Evolutionary conservation across 1,284 basidiomycete species (phyloP).

Genomic region (Ustilago xerochloae): DNA sequence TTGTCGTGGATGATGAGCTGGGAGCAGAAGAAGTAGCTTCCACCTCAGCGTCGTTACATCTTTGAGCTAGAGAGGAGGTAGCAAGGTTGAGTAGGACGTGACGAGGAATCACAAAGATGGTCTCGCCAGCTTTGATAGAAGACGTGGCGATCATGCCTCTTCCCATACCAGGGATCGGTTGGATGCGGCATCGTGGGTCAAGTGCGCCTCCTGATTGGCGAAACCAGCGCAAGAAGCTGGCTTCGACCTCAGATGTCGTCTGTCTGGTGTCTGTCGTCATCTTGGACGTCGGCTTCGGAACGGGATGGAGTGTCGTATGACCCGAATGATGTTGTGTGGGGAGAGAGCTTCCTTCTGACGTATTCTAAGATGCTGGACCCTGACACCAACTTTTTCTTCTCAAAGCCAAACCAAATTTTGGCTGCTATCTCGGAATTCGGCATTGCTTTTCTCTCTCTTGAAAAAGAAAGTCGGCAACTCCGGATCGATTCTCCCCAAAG

Average conservation of each 20-base stretch:
- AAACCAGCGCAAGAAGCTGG: conserved; percentile 69
- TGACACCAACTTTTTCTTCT: conserved; percentile 20
- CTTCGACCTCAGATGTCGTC: conserved; percentile 40
- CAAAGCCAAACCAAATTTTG: conserved; percentile 10
- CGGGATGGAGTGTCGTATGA: background rate
- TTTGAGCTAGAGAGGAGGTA: conserved; percentile 74
- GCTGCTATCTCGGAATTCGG: conserved; percentile 15
- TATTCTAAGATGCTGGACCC: too few relatives aligned
- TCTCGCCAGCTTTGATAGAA: conserved; percentile 79
- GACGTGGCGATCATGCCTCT: conserved; percentile 78
- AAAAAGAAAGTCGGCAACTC: background rate
- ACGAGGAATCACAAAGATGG: conserved; percentile 86
- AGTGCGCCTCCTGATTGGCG: conserved; percentile 65
- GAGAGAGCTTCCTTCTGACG: background rate
- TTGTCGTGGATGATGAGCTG: conserved; percentile 1
- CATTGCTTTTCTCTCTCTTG: too few relatives aligned
- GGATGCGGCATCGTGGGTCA: conserved; percentile 70
- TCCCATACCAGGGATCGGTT: conserved; percentile 74
- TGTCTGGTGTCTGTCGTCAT: conserved; percentile 20
- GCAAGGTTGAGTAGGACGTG: conserved; percentile 80
- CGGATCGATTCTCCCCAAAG: conserved; percentile 1
- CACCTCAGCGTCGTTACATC: conserved; percentile 26
- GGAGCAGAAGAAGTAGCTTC: conserved; percentile 8
- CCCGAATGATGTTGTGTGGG: background rate
- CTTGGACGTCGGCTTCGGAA: background rate